phyloP scores from a whole-genome alignment of 306 rosid genomes.

The Mucuna pruriens region DNA sequence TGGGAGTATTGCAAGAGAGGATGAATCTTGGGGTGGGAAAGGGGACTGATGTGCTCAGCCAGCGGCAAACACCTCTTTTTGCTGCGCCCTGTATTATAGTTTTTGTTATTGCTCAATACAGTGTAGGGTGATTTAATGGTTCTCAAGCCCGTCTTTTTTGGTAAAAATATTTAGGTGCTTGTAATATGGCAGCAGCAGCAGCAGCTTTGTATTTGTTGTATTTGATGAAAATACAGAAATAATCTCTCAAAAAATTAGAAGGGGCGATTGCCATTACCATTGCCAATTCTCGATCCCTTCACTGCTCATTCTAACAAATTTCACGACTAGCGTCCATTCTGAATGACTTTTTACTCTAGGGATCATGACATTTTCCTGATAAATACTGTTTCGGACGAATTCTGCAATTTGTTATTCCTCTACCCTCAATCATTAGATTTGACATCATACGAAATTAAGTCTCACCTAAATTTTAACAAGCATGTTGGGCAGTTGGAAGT shows the following conservation, averaged over 20 bases:
- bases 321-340: background rate
- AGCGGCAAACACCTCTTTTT: conserved; percentile 59
- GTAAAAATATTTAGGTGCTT: conserved; percentile 69
- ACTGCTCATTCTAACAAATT: background rate
- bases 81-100: conserved; percentile 74
- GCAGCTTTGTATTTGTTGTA: conserved; percentile 84
- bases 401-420: background rate
- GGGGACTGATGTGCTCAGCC: conserved; percentile 61
- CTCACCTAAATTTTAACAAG: background rate
- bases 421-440: background rate
- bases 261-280: conserved; percentile 47
- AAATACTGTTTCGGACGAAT: background rate
- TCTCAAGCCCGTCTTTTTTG: conserved; percentile 59
- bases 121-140: conserved; percentile 64
- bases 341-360: background rate
- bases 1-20: conserved; percentile 63
- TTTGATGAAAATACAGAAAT: conserved; percentile 80
- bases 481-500: background rate
- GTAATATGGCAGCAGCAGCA: conserved; percentile 72
- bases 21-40: conserved; percentile 77
- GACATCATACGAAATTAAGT: background rate
- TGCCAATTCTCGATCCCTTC: conserved; percentile 28
- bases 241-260: conserved; percentile 61
- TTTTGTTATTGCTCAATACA: conserved; percentile 61
- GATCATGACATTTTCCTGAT: background rate